Base-by-base conservation (phyloP, 805 yeast species). In the Sugiyamaella marilandica region DNA sequence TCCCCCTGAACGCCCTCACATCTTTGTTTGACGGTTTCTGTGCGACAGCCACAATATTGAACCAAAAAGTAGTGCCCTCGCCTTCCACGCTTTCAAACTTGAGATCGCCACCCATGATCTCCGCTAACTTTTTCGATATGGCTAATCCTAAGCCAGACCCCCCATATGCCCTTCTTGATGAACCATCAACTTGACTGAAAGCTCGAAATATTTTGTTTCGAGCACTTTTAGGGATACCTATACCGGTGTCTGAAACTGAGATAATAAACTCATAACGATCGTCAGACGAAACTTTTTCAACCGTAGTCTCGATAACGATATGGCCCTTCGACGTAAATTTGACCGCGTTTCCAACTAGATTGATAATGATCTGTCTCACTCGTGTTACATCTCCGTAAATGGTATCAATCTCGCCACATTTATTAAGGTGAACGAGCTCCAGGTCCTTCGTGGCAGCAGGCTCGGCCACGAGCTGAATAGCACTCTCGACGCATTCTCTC, bases 101-200 rank as follows among this genome's bases (percentile, higher is more conserved):
- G 26, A 78, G 67, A 3, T 66, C 64, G 1, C 82, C 83, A 14
- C 75, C 75, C 80, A 76, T 76, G 14, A 76, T 60, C 46, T 75
- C 79, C 11, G 76, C 75, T 32, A 76, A 66, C 59, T 74, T 75
- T 60, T 74, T 74, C 32, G 77, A 73, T 33, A 76, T 77, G 0
- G 80, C 77, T 37, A 77, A 63, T 0, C 81, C 81, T 9, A 77
- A 62, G 0, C 81, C 81, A 0, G 81, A 71, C 2, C 83, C 83
- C 2, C 83, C 83, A 64, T 71, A 75, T 10, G 68, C 74, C 54
- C 83, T 62, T 52, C 78, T 66, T 1, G 81, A 72, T 9, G 80
- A 75, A 2, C 80, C 80, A 59, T 78, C 83, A n/a, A 77, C 81
- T 64, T 79, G 83, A 41, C 78, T 73, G 57, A 78, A 78, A 2